Evolutionary conservation across 2,329 filamentous ascomycete genomes (phyloP), one percentile per base, ranked within the genome.

Genomic region (Fusarium abutilonis): DNA sequence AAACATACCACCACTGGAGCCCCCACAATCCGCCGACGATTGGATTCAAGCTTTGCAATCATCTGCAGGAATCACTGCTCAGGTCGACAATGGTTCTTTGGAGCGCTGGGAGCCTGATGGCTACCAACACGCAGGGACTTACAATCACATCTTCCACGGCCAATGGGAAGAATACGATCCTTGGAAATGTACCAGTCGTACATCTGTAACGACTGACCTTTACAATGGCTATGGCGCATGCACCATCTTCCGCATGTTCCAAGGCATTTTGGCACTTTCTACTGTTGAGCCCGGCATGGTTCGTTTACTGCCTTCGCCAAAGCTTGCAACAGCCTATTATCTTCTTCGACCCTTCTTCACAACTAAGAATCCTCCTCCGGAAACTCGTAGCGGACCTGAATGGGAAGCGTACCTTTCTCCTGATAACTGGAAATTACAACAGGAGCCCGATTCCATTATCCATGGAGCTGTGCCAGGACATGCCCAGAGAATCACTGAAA

Each of bases 251-350:
- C 82, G 83, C 68, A 83, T 86, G 79, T 86, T 84, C 72, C 83
- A 85, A 69, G 83, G 83, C 49, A 80, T 85, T 43, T 73, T 86
- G 6, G 83, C 83, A 4, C 76, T 85, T 39, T 83, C 81, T 11
- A 79, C 79, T 13, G 81, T 84, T 34, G 85, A 84, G 1, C 88
- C 89, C 0, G 85, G 84, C 17, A 88, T 92, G 74, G 89, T 91
- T 7, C 91, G 89, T 0, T 77, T 95, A 13, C 82, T 89, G 15
- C 88, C 93, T 1, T 92, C 91, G 61, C 91, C 91, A 0, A 82
- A 83, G 49, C 84, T 90, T 51, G 87, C 90, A 14, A 93, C 90
- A 0, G 88, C 90, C 3, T 95, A 95, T 75, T 89, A 88, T 64
- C 82, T 95, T 1, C 82, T 95, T 2, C 78, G 83, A 2, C 83